Percentiles rank a stretch among this genome's conserved stretches.
phyloP scores from a whole-genome alignment of 768 basidiomycete species.

The Cystobasidium tubakii region DNA sequence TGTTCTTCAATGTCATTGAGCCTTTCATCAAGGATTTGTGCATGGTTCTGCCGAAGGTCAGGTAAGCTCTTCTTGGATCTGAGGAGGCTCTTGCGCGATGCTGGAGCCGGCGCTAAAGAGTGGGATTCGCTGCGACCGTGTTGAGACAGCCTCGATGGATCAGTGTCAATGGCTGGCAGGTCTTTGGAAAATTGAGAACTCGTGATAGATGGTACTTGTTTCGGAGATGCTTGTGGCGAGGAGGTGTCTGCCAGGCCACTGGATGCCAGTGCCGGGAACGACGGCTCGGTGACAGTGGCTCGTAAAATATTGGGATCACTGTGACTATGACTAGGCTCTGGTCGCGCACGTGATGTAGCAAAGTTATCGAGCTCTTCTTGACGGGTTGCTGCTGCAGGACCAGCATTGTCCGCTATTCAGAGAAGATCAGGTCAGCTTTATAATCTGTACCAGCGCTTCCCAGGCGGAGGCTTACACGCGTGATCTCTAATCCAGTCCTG shows the following conservation, averaged over 20 bases:
- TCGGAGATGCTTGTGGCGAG: conserved; percentile 1
- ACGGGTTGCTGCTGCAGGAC: neutral
- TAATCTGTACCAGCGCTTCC: no score
- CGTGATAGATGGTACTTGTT: neutral
- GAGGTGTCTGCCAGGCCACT: neutral
- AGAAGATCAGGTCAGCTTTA: neutral
- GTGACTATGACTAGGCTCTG: neutral
- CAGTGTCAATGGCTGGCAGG: neutral
- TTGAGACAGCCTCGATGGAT: conserved; percentile 17
- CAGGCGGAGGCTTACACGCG: conserved; percentile 34
- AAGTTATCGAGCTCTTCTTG: neutral
- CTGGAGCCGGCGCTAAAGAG: conserved; percentile 3
- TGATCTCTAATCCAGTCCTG: conserved; percentile 67
- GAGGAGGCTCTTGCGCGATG: conserved; percentile 36
- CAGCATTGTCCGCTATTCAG: neutral
- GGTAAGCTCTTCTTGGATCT: conserved; percentile 74
- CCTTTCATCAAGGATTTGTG: conserved; percentile 50
- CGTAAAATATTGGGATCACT: neutral
- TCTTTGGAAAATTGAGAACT: neutral
- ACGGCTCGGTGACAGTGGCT: neutral
- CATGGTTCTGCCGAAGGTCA: conserved; percentile 60
- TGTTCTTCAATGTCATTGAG: conserved; percentile 5
- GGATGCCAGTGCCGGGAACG: neutral
- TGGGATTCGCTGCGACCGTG: conserved; percentile 33
- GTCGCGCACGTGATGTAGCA: neutral